Evolutionary conservation across 176 grass and related monocot genomes (phyloP).

Genomic region (Aegilops umbellulata): DNA sequence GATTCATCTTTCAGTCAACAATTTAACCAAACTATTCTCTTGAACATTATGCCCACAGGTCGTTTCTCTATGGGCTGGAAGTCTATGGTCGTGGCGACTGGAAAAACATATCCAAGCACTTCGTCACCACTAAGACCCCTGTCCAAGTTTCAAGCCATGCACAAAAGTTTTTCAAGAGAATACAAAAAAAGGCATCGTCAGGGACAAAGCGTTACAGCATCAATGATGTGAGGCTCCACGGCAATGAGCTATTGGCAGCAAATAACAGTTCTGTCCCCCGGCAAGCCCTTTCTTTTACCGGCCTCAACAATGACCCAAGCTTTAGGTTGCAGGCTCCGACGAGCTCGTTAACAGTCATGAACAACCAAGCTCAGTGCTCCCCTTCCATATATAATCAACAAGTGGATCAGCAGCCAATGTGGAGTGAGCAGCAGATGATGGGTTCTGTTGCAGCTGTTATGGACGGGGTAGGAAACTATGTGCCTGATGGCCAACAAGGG

Average conservation of each 20-base stretch:
- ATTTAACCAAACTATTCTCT: not conserved
- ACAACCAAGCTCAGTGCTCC: not conserved
- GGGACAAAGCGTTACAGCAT: not conserved
- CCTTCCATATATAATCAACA: not conserved
- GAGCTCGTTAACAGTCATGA: not conserved
- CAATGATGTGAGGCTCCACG: not conserved
- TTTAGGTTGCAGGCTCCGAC: not conserved
- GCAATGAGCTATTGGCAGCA: not conserved
- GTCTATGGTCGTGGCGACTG: not conserved
- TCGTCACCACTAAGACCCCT: not conserved
- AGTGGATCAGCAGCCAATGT: not conserved
- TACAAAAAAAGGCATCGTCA: not conserved
- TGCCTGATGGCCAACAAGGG: not conserved
- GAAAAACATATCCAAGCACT: conserved; percentile 7
- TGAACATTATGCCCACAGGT: not conserved
- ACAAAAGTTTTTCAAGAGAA: conserved; percentile 17
- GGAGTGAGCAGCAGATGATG: not conserved
- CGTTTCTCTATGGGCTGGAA: not conserved
- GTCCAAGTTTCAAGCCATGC: conserved; percentile 10
- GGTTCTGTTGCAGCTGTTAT: not conserved
- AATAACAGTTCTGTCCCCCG: not conserved
- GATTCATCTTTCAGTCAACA: not conserved
- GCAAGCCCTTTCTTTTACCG: not conserved
- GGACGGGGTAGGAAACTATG: not conserved
- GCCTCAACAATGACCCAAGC: not conserved